Conservation (phyloP, 306 rosid species). For the Rubus idaeus region DNA sequence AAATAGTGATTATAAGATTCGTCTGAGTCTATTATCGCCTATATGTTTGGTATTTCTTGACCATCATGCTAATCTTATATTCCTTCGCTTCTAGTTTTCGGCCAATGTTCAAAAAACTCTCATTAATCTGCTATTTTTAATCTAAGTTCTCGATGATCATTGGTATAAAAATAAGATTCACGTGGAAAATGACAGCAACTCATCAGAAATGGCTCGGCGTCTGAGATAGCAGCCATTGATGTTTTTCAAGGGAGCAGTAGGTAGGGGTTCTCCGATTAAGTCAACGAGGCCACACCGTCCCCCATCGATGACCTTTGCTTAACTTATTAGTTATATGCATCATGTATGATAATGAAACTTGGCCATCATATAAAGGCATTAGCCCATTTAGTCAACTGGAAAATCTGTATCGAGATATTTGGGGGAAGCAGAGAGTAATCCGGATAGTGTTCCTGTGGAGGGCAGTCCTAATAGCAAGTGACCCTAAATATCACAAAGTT, state of each 20-base stretch:
- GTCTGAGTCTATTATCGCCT: background rate
- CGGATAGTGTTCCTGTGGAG: background rate
- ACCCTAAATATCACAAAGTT: background rate
- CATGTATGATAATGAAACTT: background rate
- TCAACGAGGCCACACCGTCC: background rate
- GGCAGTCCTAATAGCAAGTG: background rate
- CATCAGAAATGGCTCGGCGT: background rate
- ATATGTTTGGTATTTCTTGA: constrained; percentile 10
- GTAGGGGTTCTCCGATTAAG: background rate
- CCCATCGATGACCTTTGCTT: background rate
- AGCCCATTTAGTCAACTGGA: background rate
- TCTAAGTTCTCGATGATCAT: background rate
- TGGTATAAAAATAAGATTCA: background rate
- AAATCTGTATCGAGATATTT: background rate
- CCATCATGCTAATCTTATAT: background rate
- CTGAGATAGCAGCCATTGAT: background rate
- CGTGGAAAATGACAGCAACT: background rate
- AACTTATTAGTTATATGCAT: background rate
- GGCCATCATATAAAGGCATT: too few relatives aligned
- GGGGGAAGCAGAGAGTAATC: background rate
- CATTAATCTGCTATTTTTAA: background rate
- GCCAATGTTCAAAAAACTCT: background rate
- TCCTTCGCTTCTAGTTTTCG: background rate
- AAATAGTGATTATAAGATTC: background rate
- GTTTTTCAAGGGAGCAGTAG: background rate